Evolutionary conservation across 768 basidiomycete genomes (phyloP).

Genomic region (Boletus sensibilis): DNA sequence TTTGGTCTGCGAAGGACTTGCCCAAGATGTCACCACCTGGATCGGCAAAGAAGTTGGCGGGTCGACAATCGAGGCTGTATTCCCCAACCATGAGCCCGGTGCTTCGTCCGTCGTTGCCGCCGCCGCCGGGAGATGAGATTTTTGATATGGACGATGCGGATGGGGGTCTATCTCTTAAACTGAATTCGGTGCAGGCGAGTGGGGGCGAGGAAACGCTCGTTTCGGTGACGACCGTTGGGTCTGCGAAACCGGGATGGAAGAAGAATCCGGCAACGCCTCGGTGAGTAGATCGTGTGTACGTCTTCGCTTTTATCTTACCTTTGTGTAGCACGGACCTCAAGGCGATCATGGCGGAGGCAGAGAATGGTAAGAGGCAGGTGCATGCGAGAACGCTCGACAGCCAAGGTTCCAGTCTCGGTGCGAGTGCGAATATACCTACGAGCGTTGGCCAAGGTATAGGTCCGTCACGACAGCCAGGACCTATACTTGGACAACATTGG

Average conservation of each 20-base stretch:
- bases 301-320: slow-evolving; percentile 14
- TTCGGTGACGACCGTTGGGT: background rate
- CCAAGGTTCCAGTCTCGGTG: background rate
- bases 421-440: background rate
- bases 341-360: slow-evolving; percentile 80
- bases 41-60: slow-evolving; percentile 11
- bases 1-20: slow-evolving; percentile 25
- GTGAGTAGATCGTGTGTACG: slow-evolving; percentile 37
- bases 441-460: background rate
- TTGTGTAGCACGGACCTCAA: slow-evolving; percentile 73
- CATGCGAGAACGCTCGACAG: background rate
- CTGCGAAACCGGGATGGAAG: slow-evolving; percentile 46
- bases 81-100: slow-evolving; percentile 24
- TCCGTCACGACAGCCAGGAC: background rate
- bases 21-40: slow-evolving; percentile 35
- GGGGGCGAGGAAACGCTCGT: background rate
- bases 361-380: slow-evolving; percentile 28
- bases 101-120: slow-evolving; percentile 17
- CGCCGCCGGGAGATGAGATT: slow-evolving; percentile 55
- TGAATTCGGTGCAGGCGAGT: slow-evolving; percentile 12
- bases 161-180: slow-evolving; percentile 29
- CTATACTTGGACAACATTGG: slow-evolving; percentile 4
- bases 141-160: slow-evolving; percentile 83
- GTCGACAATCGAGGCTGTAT: background rate
- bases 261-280: slow-evolving; percentile 43